Conservation (phyloP, 225 moss, liverwort and hornwort genomes). For the Ulota crispa region DNA sequence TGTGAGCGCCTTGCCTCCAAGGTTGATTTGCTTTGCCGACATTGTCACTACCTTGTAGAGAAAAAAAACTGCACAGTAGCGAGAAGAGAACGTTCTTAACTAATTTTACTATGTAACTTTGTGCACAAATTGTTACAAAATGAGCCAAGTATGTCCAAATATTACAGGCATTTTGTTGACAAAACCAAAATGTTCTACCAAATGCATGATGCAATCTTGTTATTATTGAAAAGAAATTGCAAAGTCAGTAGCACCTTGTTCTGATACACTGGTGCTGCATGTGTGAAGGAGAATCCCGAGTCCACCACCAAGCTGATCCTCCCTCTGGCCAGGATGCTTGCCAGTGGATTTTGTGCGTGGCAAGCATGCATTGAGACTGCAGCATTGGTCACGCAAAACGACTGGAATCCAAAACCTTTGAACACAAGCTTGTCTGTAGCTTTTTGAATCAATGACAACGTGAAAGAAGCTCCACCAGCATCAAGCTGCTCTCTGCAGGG, state of each 20-base stretch:
- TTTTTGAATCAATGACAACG: constrained; percentile 75
- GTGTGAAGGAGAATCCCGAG: constrained; percentile 94
- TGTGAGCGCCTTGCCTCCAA: constrained; percentile 96
- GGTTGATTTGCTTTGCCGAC: constrained; percentile 72
- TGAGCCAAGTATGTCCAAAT: not conserved
- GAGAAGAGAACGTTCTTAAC: not conserved
- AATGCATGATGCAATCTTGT: not conserved
- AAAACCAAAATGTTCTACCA: not conserved
- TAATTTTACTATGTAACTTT: not conserved
- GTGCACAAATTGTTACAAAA: not conserved
- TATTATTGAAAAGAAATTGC: not conserved
- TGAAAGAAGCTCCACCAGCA: constrained; percentile 92
- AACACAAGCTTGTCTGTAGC: constrained; percentile 87
- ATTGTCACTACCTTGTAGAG: constrained; percentile 52
- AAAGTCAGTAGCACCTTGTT: constrained; percentile 37
- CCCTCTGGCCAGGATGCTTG: constrained; percentile 70
- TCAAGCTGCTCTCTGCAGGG: constrained; percentile 72
- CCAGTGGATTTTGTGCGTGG: constrained; percentile 51
- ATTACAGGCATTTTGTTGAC: no score
- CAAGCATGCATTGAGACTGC: constrained; percentile 81
- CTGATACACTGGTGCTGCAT: constrained; percentile 82
- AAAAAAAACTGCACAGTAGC: no score
- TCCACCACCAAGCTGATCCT: constrained; percentile 87
- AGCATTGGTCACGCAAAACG: constrained; percentile 71
- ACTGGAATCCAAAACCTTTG: constrained; percentile 92